phyloP scores from a whole-genome alignment of 2,329 filamentous ascomycete genomes.

The Lomentospora prolificans region DNA sequence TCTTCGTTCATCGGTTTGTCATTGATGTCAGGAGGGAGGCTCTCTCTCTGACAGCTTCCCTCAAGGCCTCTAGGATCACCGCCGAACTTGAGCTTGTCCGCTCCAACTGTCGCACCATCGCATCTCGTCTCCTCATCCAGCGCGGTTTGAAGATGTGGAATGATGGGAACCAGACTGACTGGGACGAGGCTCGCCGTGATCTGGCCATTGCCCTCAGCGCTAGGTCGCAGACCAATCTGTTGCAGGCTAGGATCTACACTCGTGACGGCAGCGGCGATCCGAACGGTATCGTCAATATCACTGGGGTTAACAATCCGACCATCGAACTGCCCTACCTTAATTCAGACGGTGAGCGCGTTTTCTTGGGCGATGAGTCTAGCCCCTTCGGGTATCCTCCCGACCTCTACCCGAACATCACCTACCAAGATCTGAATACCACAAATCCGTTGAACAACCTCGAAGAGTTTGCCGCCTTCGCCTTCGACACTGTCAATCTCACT shows the following conservation, averaged over 20 bases:
- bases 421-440: slow-evolving; percentile 33
- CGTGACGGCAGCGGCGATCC: slow-evolving; percentile 50
- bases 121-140: slow-evolving; percentile 55
- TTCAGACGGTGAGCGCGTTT: slow-evolving; percentile 46
- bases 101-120: slow-evolving; percentile 61
- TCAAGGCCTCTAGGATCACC: slow-evolving; percentile 75
- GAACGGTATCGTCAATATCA: slow-evolving; percentile 54
- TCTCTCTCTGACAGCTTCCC: slow-evolving; percentile 68
- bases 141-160: slow-evolving; percentile 41
- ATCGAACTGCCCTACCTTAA: slow-evolving; percentile 53
- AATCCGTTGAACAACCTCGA: slow-evolving; percentile 32
- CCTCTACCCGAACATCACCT: slow-evolving; percentile 74
- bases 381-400: slow-evolving; percentile 55
- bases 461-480: slow-evolving; percentile 40
- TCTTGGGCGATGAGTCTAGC: slow-evolving; percentile 60
- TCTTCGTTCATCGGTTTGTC: slow-evolving; percentile 47
- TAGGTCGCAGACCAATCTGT: slow-evolving; percentile 44
- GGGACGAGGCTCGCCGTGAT: slow-evolving; percentile 51
- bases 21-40: slow-evolving; percentile 44
- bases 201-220: slow-evolving; percentile 60
- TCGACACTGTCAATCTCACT: slow-evolving; percentile 38
- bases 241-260: slow-evolving; percentile 67
- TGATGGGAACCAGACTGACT: slow-evolving; percentile 50
- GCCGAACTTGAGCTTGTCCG: slow-evolving; percentile 72
- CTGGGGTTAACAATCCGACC: slow-evolving; percentile 34